Percentiles rank a stretch among this genome's conserved stretches.
Evolutionary conservation across 2,329 filamentous ascomycete genomes (phyloP).

Genomic region (Ascochyta pisi): DNA sequence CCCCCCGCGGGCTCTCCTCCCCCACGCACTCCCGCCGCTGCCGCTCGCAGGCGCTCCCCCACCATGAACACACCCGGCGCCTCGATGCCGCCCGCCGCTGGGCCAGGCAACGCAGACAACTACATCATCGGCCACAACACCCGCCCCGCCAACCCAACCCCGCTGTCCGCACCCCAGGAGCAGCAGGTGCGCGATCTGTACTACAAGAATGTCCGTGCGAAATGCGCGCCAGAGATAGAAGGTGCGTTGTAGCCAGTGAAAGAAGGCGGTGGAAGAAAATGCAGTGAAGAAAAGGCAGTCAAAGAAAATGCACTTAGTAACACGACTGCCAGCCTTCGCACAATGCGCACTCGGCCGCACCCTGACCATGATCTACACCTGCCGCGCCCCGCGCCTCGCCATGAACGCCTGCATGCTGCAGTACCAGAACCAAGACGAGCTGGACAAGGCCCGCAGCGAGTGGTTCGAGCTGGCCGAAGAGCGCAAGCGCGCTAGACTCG

Average conservation of each 20-base stretch:
- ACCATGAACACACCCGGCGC: slow-evolving; percentile 14
- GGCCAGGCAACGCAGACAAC: slow-evolving; percentile 17
- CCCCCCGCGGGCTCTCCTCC: not conserved
- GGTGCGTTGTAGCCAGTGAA: slow-evolving; percentile 38
- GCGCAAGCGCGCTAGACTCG: slow-evolving; percentile 71
- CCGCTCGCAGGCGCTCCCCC: not conserved
- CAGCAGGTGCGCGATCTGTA: slow-evolving; percentile 78
- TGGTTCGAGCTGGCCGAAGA: slow-evolving; percentile 85
- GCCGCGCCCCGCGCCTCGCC: slow-evolving; percentile 75
- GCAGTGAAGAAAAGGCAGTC: no score
- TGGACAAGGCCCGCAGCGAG: slow-evolving; percentile 88
- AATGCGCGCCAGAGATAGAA: slow-evolving; percentile 72
- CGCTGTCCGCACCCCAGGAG: slow-evolving; percentile 73
- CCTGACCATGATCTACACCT: slow-evolving; percentile 85
- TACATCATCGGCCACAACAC: slow-evolving; percentile 30
- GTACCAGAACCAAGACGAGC: slow-evolving; percentile 82
- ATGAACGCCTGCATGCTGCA: slow-evolving; percentile 96
- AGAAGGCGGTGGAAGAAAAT: no score
- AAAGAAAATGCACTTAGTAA: no score
- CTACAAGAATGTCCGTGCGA: slow-evolving; percentile 79
- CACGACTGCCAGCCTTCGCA: slow-evolving; percentile 74
- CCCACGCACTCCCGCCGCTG: not conserved
- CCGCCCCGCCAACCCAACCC: slow-evolving; percentile 58
- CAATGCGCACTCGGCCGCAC: slow-evolving; percentile 87
- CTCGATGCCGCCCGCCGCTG: slow-evolving; percentile 7